phyloP scores from a whole-genome alignment of 2,329 filamentous ascomycete species.

The Clarireedia hainanense region DNA sequence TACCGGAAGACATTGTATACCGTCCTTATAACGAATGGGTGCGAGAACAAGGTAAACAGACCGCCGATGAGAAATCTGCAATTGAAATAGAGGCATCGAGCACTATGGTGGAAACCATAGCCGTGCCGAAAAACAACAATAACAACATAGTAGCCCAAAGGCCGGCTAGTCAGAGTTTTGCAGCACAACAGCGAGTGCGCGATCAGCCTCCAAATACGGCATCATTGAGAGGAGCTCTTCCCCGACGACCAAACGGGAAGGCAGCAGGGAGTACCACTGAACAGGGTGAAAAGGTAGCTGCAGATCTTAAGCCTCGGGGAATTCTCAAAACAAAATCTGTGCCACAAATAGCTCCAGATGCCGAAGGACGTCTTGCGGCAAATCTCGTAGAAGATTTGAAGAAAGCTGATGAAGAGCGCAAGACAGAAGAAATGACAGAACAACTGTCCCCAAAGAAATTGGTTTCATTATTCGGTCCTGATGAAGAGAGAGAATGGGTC shows the following conservation, averaged over 20 bases:
- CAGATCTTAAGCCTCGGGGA: slow-evolving; percentile 14
- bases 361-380: slow-evolving; percentile 26
- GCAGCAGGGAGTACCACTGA: slow-evolving; percentile 2
- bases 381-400: slow-evolving; percentile 25
- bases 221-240: slow-evolving; percentile 13
- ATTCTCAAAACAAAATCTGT: slow-evolving; percentile 14
- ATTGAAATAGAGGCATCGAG: slow-evolving; percentile 11
- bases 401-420: slow-evolving; percentile 17
- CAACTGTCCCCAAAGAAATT: slow-evolving; percentile 33
- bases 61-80: slow-evolving; percentile 10
- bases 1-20: slow-evolving; percentile 55
- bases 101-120: slow-evolving; percentile 3
- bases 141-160: slow-evolving; percentile 3
- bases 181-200: slow-evolving; percentile 56
- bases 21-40: slow-evolving; percentile 55
- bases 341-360: slow-evolving; percentile 18
- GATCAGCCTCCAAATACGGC: slow-evolving; percentile 33
- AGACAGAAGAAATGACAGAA: slow-evolving; percentile 22
- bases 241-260: slow-evolving; percentile 13
- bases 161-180: slow-evolving; percentile 55
- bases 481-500: slow-evolving; percentile 43
- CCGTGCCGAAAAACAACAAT: slow-evolving; percentile 6
- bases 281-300: not conserved
- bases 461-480: slow-evolving; percentile 43
- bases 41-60: slow-evolving; percentile 38